Base-by-base conservation (phyloP, 495 filamentous ascomycete species). In the Aspergillus leporis region DNA sequence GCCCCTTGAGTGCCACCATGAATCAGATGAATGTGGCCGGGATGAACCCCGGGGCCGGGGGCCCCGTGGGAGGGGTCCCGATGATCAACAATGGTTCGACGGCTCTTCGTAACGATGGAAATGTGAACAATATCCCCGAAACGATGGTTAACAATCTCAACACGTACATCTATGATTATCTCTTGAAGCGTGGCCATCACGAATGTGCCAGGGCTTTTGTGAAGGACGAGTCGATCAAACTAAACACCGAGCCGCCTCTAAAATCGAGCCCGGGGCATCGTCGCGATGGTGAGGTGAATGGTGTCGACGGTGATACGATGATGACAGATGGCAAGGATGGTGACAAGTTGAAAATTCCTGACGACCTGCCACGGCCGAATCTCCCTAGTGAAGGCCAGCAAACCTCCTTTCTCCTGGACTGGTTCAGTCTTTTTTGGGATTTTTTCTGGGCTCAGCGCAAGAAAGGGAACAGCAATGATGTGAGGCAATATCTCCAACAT, bases 81-180 rank as follows among this genome's bases (percentile, higher is more conserved):
- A 89, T 91, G 83, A 88, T 90, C 78, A 87, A 85, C 68, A 90
- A 87, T 66, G 84, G 84, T 66, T 80, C 78, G 64, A 76, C 70
- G 68, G 76, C 74, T 66, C 77, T 71, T 72, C 78, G 74, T 66
- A 77, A 69, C 58, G 80, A 78, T 56, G 70, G 61, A 60, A 67
- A 60, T 61, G 72, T 72, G 70, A 81, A 71, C 67, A 78, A 66
- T 40, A 66, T 69, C 30, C 76, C 75, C 63, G 79, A 83, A 40
- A 61, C 60, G n/a, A 77, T 77, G 66, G 85, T 98, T 51, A 91
- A 92, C 75, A 95, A 91, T 12, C 85, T 98, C 30, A 95, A 98
- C 76, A 96, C 92, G 3, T 96, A 93, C 70, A 98, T 98, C 59
- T 98, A 98, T 79, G 92, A 97, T 65, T 97, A 98, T 70, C 92